Base-by-base conservation (phyloP, 1,284 basidiomycete species). In the Microbotryomycetes sp. region DNA sequence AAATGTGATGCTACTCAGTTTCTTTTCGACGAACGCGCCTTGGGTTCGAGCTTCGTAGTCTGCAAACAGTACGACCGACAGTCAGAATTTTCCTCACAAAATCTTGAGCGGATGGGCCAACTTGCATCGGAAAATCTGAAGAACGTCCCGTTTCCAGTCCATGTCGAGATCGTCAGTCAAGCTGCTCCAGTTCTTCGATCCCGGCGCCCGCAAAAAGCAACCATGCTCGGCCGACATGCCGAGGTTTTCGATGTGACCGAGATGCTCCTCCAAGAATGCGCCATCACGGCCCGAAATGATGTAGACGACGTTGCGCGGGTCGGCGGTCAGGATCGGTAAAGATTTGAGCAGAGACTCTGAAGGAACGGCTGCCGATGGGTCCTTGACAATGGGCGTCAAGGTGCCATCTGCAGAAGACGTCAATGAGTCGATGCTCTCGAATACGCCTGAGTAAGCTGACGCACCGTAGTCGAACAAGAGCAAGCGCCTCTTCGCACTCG, bases 141-240 rank as follows among this genome's bases (percentile, higher is more conserved):
- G 83, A 35, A 97, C 91, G 77, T 97, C 94, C 59, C 78, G 79
- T 89, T 97, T 94, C 94, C 94, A 98, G 72, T 84, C 85, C 96
- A 98, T 97, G 78, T 98, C 94, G 73, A 98, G 78, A 65, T 81
- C 81, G 75, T 86, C 83, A 24, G 94, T 97, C 73, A 97, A 87
- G 76, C 94, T 94, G 68, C 79, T 81, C 89, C 93, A 98, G 66
- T 82, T 79, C 50, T 75, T 76, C 18, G 73, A 73, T 16, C 83
- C 85, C 0, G 87, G 88, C 68, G 85, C 85, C 59, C 86, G 83
- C 60, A 97, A 83, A 78, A 97, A 98, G 48, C 87, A 88, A 21
- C 96, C 96, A 73, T 98, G 96, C 78, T 98, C 94, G 24, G 96
- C 94, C 15, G 86, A 89, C 81, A 98, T 88, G 21, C 94, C 94